Percentiles rank a stretch among this genome's conserved stretches.
These are phyloP conservation scores for Scleroderma citrinum DNA, from an alignment of 768 basidiomycete genomes.

Conservation along the genomic window DNA sequence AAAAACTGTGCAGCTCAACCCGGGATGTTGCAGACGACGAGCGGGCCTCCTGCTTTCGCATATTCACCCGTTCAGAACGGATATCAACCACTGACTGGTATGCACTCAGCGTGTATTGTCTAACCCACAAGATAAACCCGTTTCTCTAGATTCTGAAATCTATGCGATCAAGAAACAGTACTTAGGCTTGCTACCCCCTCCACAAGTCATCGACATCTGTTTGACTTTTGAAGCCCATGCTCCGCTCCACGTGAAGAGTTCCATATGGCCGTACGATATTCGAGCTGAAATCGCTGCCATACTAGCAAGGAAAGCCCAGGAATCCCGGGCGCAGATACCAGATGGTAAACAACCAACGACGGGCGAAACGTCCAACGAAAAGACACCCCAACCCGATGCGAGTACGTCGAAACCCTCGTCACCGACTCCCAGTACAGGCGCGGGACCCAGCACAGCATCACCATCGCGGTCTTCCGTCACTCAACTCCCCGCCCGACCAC, in stretches of 20 bases:
- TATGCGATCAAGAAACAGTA: slow-evolving; percentile 69
- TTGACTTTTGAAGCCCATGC: slow-evolving; percentile 66
- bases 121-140: slow-evolving; percentile 18
- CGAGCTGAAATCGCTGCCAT: slow-evolving; percentile 56
- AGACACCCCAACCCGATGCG: slow-evolving; percentile 10
- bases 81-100: slow-evolving; percentile 32
- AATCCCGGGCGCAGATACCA: slow-evolving; percentile 14
- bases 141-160: slow-evolving; percentile 34
- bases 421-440: slow-evolving; percentile 20
- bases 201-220: slow-evolving; percentile 77
- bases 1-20: slow-evolving; percentile 64
- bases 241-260: slow-evolving; percentile 53
- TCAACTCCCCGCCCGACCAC: slow-evolving; percentile 16
- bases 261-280: slow-evolving; percentile 72
- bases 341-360: slow-evolving; percentile 10
- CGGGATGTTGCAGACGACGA: slow-evolving; percentile 55
- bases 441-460: slow-evolving; percentile 13
- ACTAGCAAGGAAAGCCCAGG: slow-evolving; percentile 24
- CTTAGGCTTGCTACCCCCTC: slow-evolving; percentile 56
- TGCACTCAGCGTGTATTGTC: slow-evolving; percentile 19
- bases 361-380: slow-evolving; percentile 11
- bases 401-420: slow-evolving; percentile 15
- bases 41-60: slow-evolving; percentile 32
- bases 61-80: slow-evolving; percentile 33
- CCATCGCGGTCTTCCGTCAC: slow-evolving; percentile 11